phyloP scores from a whole-genome alignment of 2,329 filamentous ascomycete species.

The Ophiosphaerella korrae region DNA sequence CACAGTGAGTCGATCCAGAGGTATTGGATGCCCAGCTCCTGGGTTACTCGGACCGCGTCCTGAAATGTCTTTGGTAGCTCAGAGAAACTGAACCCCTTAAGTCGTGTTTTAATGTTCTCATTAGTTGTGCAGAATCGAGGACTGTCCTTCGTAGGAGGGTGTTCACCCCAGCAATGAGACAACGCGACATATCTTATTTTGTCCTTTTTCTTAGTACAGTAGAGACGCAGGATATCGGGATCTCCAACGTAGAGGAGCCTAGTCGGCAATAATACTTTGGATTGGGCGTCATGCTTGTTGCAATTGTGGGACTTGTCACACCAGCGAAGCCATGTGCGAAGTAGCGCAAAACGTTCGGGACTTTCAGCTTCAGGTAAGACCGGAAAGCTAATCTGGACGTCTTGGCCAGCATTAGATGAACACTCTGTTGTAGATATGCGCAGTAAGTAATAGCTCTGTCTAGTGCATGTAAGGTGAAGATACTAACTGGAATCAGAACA shows the following conservation, averaged over 20 bases:
- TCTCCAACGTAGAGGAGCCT: constrained; percentile 16
- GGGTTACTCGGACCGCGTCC: constrained; percentile 3
- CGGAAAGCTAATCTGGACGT: constrained; percentile 10
- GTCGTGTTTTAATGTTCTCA: constrained; percentile 9
- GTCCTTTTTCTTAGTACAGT: constrained; percentile 6
- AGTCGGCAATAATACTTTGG: constrained; percentile 9
- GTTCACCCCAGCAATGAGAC: constrained; percentile 24
- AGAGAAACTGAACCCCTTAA: constrained; percentile 12
- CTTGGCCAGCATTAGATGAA: not conserved
- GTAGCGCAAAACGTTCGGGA: constrained; percentile 9
- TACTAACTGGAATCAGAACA: not conserved
- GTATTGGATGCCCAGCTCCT: constrained; percentile 2
- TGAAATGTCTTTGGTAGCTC: constrained; percentile 13
- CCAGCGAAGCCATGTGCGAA: constrained; percentile 14
- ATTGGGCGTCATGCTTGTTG: constrained; percentile 5
- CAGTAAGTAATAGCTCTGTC: constrained; percentile 6
- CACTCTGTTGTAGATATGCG: constrained; percentile 9
- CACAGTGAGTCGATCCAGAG: constrained; percentile 16
- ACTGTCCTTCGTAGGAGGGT: constrained; percentile 6
- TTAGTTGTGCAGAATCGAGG: constrained; percentile 17
- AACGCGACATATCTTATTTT: constrained; percentile 15
- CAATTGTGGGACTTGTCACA: constrained; percentile 10
- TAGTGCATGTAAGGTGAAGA: constrained; percentile 3
- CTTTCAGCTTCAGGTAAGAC: constrained; percentile 8
- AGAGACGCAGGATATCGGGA: constrained; percentile 14